A percentile compares a stretch with the other conserved stretches of the same genome.
These are phyloP conservation scores for Avena insularis DNA, from an alignment of 176 grass and related monocot genomes.

Conservation along the genomic window DNA sequence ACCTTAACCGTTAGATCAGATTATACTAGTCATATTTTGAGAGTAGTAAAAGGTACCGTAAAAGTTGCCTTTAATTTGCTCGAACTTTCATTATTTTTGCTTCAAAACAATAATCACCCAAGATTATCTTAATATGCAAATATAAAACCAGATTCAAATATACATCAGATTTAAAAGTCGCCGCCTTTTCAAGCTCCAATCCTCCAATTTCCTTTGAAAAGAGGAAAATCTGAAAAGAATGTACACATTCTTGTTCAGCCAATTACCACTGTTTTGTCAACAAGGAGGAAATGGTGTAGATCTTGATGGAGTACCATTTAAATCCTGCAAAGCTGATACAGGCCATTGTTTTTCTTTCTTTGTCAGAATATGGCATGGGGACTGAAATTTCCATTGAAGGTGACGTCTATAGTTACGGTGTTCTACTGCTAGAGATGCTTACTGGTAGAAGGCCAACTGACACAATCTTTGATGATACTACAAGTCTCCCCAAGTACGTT, in stretches of 20 bases:
- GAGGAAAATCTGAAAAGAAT: not conserved
- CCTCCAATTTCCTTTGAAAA: not conserved
- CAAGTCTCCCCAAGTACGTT: constrained; percentile 30
- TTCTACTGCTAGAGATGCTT: constrained; percentile 44
- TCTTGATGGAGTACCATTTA: not conserved
- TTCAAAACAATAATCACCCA: not conserved
- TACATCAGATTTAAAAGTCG: not conserved
- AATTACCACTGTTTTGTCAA: not conserved
- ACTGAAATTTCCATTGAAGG: constrained; percentile 31
- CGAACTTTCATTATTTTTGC: not conserved
- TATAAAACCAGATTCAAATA: not conserved
- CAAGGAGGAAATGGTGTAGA: not conserved
- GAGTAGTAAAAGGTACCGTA: too few relatives aligned
- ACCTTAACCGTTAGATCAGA: too few relatives aligned
- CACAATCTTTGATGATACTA: constrained; percentile 17
- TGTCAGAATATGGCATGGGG: constrained; percentile 40
- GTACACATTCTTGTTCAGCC: not conserved
- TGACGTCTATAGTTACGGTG: constrained; percentile 44
- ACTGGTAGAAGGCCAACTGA: constrained; percentile 42
- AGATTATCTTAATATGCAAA: not conserved
- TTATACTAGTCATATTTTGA: too few relatives aligned
- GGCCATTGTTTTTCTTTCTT: not conserved
- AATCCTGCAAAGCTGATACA: not conserved
- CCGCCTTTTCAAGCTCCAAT: not conserved
- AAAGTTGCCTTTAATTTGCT: not conserved